Conservation (phyloP, 1,284 basidiomycete genomes). For the Vanrija humicola region DNA sequence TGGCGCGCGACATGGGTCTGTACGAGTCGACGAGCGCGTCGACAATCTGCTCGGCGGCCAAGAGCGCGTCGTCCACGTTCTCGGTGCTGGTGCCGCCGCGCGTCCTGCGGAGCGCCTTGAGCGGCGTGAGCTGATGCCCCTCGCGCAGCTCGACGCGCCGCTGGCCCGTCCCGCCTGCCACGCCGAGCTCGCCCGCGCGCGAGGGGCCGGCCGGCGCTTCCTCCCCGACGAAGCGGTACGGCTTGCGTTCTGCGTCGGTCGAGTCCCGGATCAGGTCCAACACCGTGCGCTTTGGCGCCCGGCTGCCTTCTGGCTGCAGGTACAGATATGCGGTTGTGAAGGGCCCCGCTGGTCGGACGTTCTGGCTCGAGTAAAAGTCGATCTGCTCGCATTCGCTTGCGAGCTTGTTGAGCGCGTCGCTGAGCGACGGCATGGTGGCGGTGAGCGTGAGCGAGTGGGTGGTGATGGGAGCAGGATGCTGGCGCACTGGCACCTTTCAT, state of each 20-base stretch:
- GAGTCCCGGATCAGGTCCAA: slow-evolving; percentile 43
- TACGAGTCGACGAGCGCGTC: slow-evolving; percentile 27
- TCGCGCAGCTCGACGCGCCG: slow-evolving; percentile 39
- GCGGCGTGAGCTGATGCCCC: slow-evolving; percentile 29
- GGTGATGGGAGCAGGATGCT: no score
- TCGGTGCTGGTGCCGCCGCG: slow-evolving; percentile 22
- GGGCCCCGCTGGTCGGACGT: slow-evolving; percentile 30
- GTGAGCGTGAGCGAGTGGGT: no score
- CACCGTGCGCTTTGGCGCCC: slow-evolving; percentile 15
- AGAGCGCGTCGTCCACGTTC: slow-evolving; percentile 34
- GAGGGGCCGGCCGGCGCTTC: not conserved
- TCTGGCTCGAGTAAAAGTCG: slow-evolving; percentile 25
- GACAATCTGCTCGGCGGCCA: slow-evolving; percentile 39
- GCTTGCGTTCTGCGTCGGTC: slow-evolving; percentile 31
- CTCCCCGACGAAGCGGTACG: slow-evolving; percentile 44
- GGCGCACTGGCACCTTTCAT: no score
- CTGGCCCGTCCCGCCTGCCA: not conserved
- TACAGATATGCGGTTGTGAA: slow-evolving; percentile 40
- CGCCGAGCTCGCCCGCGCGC: no score
- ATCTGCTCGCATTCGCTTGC: slow-evolving; percentile 36
- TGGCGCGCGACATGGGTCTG: slow-evolving; percentile 38
- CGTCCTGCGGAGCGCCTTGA: slow-evolving; percentile 24
- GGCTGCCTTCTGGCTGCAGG: slow-evolving; percentile 2
- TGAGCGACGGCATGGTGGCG: slow-evolving; percentile 36
- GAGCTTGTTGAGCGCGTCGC: slow-evolving; percentile 35